These are phyloP conservation scores for Phytophthora litchii DNA, from an alignment of 352 stramenopile species.

Conservation along the genomic window DNA sequence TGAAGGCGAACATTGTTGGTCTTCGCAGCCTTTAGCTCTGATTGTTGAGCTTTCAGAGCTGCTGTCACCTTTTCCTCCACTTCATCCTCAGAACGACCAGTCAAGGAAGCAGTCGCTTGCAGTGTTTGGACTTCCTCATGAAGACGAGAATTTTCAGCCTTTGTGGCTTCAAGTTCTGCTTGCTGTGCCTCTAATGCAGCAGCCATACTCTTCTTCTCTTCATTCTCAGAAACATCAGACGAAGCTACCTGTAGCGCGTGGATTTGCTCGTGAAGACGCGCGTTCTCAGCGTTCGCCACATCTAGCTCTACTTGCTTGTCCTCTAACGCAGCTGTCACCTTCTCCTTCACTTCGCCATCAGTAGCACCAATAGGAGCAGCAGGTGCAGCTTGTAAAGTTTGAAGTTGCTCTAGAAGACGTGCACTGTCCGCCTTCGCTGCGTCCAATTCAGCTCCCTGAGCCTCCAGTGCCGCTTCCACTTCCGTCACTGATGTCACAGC, in stretches of 20 bases:
- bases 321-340: constrained; percentile 12
- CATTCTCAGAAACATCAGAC: neutral
- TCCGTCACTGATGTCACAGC: neutral
- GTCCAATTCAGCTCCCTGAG: constrained; percentile 13
- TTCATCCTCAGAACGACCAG: neutral
- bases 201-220: constrained; percentile 11
- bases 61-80: neutral
- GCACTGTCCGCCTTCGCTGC: constrained; percentile 11
- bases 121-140: constrained; percentile 23
- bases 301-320: constrained; percentile 20
- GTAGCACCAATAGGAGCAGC: neutral
- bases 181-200: constrained; percentile 13
- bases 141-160: constrained; percentile 21
- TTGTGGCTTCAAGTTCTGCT: constrained; percentile 17
- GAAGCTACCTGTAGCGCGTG: constrained; percentile 9
- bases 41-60: neutral
- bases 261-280: constrained; percentile 23
- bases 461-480: constrained; percentile 5
- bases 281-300: constrained; percentile 21
- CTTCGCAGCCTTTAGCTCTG: neutral
- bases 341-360: constrained; percentile 19
- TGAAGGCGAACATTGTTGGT: neutral
- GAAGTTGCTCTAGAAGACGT: constrained; percentile 17
- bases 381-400: constrained; percentile 10
- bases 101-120: neutral